Evolutionary conservation across 176 grass and related monocot species (phyloP), one percentile per base, ranked within the genome.

Genomic region (Zea luxurians): DNA sequence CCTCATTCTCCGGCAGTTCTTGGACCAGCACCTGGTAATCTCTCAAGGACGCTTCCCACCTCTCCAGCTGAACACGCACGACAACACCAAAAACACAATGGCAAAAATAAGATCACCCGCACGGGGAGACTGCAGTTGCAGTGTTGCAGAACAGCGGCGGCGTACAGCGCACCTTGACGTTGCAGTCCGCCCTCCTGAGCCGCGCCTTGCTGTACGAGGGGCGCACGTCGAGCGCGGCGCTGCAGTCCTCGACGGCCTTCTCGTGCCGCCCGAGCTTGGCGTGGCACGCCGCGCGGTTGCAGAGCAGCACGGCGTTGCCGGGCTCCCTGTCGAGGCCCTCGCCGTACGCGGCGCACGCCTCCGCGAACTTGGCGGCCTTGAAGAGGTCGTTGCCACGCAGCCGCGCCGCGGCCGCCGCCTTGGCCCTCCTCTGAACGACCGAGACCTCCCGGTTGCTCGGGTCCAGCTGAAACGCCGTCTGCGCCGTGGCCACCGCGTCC

Each of bases 211-310:
- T 89, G 87, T 99, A 99, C 2, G 81, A 79, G 7, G 96, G 92
- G 6, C 96, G 83, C 74, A 95, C 81, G 11, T 13, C 76, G 63
- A 99, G 90, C 8, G 92, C 96, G 36, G 36, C 75, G 75, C 78
- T 86, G 72, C 90, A 99, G 87, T 99, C 96, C 64, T 99, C 92
- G 49, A 99, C 66, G 40, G 96, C 96, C 71, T 91, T 99, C 73
- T 99, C 86, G 75, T 93, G 69, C 45, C 86, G 84, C 2, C 88
- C 90, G 5, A 99, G 92, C 88, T 80, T 96, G 1, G 86, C 87
- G 73, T 90, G 84, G 78, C 96, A 96, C 16, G 90, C 86, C 5
- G 92, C 92, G 66, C 96, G 89, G 68, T 99, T 99, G 86, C 89
- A 95, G 42, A 99, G 92, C 48, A 99, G 88, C 75, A 95, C 90